Evolutionary conservation across 345 rosid species (phyloP).

Genomic region (Eucalyptus melliodora): DNA sequence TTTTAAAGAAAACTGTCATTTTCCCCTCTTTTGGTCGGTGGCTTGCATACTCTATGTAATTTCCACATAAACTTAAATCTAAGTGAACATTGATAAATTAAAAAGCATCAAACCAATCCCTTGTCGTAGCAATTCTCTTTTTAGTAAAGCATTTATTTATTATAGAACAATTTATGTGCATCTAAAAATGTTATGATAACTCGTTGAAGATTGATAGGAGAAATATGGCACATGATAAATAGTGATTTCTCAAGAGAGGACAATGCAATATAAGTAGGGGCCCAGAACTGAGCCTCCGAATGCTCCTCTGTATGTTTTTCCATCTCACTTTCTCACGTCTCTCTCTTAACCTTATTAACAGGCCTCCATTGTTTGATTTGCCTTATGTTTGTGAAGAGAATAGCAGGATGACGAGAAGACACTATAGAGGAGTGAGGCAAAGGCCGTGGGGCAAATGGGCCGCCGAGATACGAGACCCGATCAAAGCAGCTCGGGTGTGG

Average conservation of each 20-base stretch:
- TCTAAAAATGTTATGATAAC: neutral
- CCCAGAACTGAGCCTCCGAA: neutral
- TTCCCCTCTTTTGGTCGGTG: neutral
- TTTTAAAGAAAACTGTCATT: neutral
- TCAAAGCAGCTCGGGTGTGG: slow-evolving; percentile 77
- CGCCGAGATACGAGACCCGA: slow-evolving; percentile 82
- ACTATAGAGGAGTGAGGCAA: slow-evolving; percentile 90
- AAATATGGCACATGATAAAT: neutral
- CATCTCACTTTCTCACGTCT: neutral
- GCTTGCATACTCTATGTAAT: neutral
- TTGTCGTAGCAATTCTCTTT: neutral
- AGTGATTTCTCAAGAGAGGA: neutral
- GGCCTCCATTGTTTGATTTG: neutral
- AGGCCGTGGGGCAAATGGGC: slow-evolving; percentile 99
- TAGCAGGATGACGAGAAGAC: slow-evolving; percentile 27
- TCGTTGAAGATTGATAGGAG: neutral
- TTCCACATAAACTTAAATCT: neutral
- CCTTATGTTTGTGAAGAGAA: slow-evolving; percentile 19
- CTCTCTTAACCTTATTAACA: neutral
- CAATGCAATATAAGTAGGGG: neutral
- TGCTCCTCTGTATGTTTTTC: neutral
- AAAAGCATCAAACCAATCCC: neutral
- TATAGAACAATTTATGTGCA: neutral
- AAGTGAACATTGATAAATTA: no score
- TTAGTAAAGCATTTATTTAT: neutral